Base-by-base conservation (phyloP, 2,329 filamentous ascomycete species). In the Fusarium kyushuense region DNA sequence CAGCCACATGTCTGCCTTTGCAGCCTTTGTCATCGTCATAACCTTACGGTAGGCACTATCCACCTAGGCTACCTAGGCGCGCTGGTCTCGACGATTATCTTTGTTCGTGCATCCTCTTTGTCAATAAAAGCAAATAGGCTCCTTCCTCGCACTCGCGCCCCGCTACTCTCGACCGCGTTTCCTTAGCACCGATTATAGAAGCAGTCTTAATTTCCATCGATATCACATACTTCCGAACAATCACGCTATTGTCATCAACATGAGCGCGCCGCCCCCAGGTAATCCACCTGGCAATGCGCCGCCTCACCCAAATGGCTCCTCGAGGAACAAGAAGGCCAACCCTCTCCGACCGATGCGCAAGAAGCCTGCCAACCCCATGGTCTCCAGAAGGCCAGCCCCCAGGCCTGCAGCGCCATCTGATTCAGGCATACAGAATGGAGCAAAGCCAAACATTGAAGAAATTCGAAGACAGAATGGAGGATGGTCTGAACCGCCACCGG, bases 291-390 rank as follows among this genome's bases (percentile, higher is more conserved):
- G 54, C 27, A 70, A 56, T 42, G 78, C 79, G 19, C 71, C 80
- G 29, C 76, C 77, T 41, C 69, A 70, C 42, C 73, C 75, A 35
- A 80, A 79, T 71, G 79, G 78, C 56, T 60, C 70, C 48, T 70
- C 77, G 19, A 69, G 71, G 58, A 69, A 40, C 40, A 71, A 70
- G 42, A 80, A 77, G 62, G 69, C 75, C 27, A 80, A 80, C 61
- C 79, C 79, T 19, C 63, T 81, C 41, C 78, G 80, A 35, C 79
- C 80, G 30, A 78, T 82, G 69, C 79, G 82, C 33, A 79, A 75
- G 56, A 77, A 74, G 49, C 79, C 80, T 59, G 80, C 83, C 57
- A 89, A 92, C 72, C 90, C 91, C 30, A 80, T 92, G 21, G 87
- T 90, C 52, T 88, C 90, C 74, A 87, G 84, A 67, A 78, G 71